Conservation (phyloP, 495 filamentous ascomycete species). For the Clohesyomyces aquaticus region DNA sequence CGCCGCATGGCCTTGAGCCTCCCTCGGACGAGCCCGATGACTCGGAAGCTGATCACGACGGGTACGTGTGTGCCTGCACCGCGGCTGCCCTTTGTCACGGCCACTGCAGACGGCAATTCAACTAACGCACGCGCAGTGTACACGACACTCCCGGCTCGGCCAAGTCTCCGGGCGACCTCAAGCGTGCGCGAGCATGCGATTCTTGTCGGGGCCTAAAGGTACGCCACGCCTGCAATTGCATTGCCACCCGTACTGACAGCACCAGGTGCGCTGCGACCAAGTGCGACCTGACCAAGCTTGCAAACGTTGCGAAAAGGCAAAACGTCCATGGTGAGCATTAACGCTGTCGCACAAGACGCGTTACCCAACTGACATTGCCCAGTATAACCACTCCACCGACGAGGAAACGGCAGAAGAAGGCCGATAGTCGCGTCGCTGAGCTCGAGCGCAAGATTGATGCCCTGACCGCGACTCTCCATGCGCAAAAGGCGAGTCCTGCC, state of each 20-base stretch:
- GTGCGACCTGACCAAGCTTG: conserved; percentile 72
- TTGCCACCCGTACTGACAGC: conserved; percentile 10
- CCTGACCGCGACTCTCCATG: conserved; percentile 75
- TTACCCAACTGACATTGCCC: conserved; percentile 9
- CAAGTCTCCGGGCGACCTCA: conserved; percentile 55
- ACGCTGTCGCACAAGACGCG: too few relatives aligned
- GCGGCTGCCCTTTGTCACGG: neutral
- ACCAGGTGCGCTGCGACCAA: conserved; percentile 76
- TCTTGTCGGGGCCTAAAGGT: conserved; percentile 89
- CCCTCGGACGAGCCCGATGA: conserved; percentile 25
- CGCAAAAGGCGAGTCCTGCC: conserved; percentile 45
- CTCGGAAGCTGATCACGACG: conserved; percentile 27
- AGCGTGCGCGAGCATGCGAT: conserved; percentile 89
- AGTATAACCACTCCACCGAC: conserved; percentile 76
- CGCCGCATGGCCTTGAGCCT: conserved; percentile 19
- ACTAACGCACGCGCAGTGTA: neutral
- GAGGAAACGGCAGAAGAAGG: conserved; percentile 90
- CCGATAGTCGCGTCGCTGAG: conserved; percentile 87
- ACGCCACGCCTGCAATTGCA: conserved; percentile 54
- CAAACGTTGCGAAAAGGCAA: conserved; percentile 84
- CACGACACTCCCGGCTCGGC: conserved; percentile 27
- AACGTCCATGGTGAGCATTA: conserved; percentile 62
- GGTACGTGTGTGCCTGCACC: conserved; percentile 18
- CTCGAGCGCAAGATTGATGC: conserved; percentile 94
- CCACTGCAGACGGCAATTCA: neutral